Base-by-base conservation (phyloP, 768 basidiomycete genomes). In the Tricholoma sp. region DNA sequence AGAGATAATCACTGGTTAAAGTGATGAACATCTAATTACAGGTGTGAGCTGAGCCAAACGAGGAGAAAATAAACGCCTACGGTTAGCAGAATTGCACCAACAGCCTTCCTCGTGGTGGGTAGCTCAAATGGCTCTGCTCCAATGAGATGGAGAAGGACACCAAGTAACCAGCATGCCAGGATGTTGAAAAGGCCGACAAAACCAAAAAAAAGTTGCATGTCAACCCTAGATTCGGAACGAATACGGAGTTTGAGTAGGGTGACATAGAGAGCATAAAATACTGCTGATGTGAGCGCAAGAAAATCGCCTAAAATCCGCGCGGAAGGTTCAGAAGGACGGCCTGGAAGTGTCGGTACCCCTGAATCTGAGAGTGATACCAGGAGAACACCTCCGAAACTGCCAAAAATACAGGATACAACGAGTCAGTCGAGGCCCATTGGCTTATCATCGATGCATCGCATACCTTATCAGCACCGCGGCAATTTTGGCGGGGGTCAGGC, bases 351-450 rank as follows among this genome's bases (percentile, higher is more conserved):
- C 50, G 43, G 14, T 31, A 34, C 22, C 41, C 32, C 43, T 55
- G 87, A 85, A 70, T 98, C 95, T 1, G 94, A 91, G 22, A 90
- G 72, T 0, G 94, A 93, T n/a, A 98, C 94, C 1, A 98, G 76
- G 11, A 89, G 62, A 14, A 97, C 92, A 5, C 96, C 96, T 8
- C 78, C 63, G 61, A 98, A 88, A 65, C 92, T 93, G 67, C 21
- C 54, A 41, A 41, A 16, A 24, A 32, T 52, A 27, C 24, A 52
- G 21, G 37, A 52, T 54, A 21, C 50, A 45, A 21, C n/a, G 47
- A 57, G 49, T 37, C 3, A 5, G 16, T 46, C 19, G 18, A 41
- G 34, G 19, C 12, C 7, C 27, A 22, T 43, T 7, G 22, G 14
- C 39, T 10, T 14, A 11, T n/a, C 3, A 66, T 77, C 24, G 24